Evolutionary conservation across 768 basidiomycete genomes (phyloP).

Genomic region (Cystobasidium tubakii): DNA sequence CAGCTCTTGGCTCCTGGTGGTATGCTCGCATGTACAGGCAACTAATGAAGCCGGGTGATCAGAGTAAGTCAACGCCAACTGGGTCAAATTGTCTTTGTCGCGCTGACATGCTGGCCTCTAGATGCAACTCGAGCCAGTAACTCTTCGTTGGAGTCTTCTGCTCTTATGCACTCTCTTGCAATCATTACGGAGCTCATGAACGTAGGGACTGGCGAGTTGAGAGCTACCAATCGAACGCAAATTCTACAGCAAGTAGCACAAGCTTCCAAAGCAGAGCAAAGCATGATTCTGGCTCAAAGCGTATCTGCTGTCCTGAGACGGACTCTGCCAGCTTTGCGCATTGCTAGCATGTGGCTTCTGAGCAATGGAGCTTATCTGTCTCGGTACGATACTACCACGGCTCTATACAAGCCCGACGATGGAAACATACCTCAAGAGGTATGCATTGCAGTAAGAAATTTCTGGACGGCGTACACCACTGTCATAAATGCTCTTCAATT

Average conservation of each 20-base stretch:
- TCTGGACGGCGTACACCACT: constrained; percentile 68
- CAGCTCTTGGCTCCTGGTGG: constrained; percentile 77
- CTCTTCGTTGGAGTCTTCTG: constrained; percentile 19
- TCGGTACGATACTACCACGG: constrained; percentile 19
- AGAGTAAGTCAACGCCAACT: neutral
- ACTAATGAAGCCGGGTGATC: neutral
- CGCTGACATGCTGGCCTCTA: neutral
- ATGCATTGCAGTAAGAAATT: constrained; percentile 50
- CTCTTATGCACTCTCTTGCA: constrained; percentile 31
- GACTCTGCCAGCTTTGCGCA: constrained; percentile 75
- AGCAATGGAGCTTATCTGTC: constrained; percentile 65
- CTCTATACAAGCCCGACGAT: constrained; percentile 38
- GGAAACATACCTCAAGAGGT: constrained; percentile 20
- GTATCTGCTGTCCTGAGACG: constrained; percentile 83
- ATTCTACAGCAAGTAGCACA: neutral
- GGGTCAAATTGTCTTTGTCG: neutral
- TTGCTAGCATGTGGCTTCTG: constrained; percentile 81
- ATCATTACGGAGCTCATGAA: constrained; percentile 23
- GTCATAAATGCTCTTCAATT: constrained; percentile 61
- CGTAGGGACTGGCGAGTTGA: neutral
- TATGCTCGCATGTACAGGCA: constrained; percentile 67
- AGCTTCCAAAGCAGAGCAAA: constrained; percentile 13
- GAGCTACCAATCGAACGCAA: constrained; percentile 1
- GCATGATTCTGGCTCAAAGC: constrained; percentile 61
- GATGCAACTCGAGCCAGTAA: constrained; percentile 11